Base-by-base conservation (phyloP, 2,329 filamentous ascomycete species). In the Alternaria panax region DNA sequence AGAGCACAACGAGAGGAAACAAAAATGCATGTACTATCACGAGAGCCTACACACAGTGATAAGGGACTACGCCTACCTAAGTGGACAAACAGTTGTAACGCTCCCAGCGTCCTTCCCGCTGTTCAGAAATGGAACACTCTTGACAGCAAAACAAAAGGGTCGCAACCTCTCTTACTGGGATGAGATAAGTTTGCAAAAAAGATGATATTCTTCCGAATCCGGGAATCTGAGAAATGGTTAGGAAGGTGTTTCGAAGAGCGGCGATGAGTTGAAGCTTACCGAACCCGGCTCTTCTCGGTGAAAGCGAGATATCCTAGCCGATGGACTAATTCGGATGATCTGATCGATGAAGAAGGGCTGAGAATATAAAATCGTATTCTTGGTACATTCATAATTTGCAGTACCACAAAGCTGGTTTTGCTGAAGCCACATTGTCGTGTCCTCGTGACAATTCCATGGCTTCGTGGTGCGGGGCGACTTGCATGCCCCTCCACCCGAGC, bases 221-320 rank as follows among this genome's bases (percentile, higher is more conserved):
- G 38, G 38, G 38, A 41, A 41, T 41, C 30, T 34, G 12, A 5
- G 14, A 4, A 16, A 14, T 34, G 30, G n/a, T 34, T 34, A 34
- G 30, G 16, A 4, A 5, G 14, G 7, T 6, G 30, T 16, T 34
- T 34, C 30, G 30, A 34, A 34, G 6, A 8, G 28, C 7, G 28
- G 28, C 25, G 25, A 32, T 32, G n/a, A n/a, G n/a, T n/a, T 34
- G 12, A 4, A 25, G 40, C 40, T 42, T 42, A 47, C 45, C 52
- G 55, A 58, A 58, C 55, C 55, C 55, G 55, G 55, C 55, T 52
- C 55, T 52, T 53, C 55, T 53, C 55, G 55, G 27, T 58, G 55
- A 58, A 58, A 58, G 55, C 55, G 55, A 53, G 55, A 53, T 54
- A 58, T 58, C 55, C 55, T 58, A 58, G 50, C 55, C 55, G 55